Percentiles rank a stretch among this genome's conserved stretches.
Evolutionary conservation across 192 early-diverging fungal genomes (phyloP).

Genomic region (Entomortierella chlamydospora): DNA sequence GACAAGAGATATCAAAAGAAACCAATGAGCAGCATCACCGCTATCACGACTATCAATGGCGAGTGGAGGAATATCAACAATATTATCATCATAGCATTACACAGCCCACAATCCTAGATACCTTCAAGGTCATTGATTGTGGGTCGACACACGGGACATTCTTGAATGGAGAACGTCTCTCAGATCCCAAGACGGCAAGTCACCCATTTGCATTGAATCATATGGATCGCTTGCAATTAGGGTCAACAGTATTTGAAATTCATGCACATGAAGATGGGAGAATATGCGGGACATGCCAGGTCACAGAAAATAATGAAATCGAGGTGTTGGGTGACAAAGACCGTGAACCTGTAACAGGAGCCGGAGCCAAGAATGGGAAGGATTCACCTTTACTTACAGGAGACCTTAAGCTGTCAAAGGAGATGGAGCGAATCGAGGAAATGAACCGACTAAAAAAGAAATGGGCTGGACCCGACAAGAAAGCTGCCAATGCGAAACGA

Average conservation of each 20-base stretch:
- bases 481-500: background rate
- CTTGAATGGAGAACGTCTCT: conserved; percentile 73
- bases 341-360: background rate
- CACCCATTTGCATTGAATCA: conserved; percentile 67
- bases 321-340: conserved; percentile 52
- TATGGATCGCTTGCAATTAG: conserved; percentile 67
- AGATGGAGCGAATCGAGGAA: conserved; percentile 43
- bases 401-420: conserved; percentile 16
- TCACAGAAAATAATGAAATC: conserved; percentile 64
- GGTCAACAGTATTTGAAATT: conserved; percentile 67
- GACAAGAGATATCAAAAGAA: background rate
- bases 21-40: conserved; percentile 2
- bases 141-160: conserved; percentile 85
- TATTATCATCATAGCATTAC: conserved; percentile 13
- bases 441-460: conserved; percentile 50
- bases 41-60: conserved; percentile 26
- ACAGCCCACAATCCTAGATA: conserved; percentile 8
- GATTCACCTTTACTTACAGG: conserved; percentile 15
- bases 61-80: conserved; percentile 28
- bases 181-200: conserved; percentile 70
- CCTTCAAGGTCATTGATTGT: conserved; percentile 68
- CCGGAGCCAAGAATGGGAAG: background rate
- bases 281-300: conserved; percentile 72
- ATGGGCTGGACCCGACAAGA: conserved; percentile 51
- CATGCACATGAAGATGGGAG: conserved; percentile 71